Conservation (phyloP, 106 monocot genomes). For the Allium cepa region DNA sequence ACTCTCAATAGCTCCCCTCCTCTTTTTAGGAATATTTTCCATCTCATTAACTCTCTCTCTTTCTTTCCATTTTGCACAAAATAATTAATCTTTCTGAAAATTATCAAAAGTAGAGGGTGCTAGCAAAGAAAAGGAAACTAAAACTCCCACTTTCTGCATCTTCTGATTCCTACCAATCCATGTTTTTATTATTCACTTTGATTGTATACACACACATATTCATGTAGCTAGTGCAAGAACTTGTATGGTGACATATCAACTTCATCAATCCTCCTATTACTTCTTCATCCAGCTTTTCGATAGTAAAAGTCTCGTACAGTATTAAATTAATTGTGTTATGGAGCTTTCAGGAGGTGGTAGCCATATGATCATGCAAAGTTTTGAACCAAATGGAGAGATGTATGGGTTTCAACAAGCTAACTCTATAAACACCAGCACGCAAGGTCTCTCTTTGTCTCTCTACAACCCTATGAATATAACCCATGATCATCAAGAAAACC, state of each 20-base stretch:
- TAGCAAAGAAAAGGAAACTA: conserved; percentile 1
- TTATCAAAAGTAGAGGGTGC: neutral
- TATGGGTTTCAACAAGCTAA: conserved; percentile 12
- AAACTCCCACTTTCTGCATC: conserved; percentile 2
- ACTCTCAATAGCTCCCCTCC: neutral
- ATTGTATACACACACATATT: no score
- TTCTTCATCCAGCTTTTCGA: neutral
- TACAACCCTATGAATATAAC: conserved; percentile 1
- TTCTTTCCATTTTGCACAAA: neutral
- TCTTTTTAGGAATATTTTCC: conserved; percentile 11
- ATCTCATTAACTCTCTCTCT: conserved; percentile 9
- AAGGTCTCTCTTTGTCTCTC: conserved; percentile 24
- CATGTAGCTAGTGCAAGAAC: no score
- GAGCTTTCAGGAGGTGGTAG: conserved; percentile 16
- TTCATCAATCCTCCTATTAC: neutral
- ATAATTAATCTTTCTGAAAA: conserved; percentile 15
- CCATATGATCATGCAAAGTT: conserved; percentile 17
- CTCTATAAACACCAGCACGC: conserved; percentile 2
- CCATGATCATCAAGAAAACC: conserved; percentile 7
- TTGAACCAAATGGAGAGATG: conserved; percentile 12
- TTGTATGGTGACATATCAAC: neutral
- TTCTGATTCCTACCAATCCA: conserved; percentile 22
- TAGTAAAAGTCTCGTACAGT: no score
- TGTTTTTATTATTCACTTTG: neutral
- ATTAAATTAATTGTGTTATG: neutral